Percentiles rank a stretch among this genome's conserved stretches.
Conservation (phyloP, 768 basidiomycete species). For the Mrakia blollopis region DNA sequence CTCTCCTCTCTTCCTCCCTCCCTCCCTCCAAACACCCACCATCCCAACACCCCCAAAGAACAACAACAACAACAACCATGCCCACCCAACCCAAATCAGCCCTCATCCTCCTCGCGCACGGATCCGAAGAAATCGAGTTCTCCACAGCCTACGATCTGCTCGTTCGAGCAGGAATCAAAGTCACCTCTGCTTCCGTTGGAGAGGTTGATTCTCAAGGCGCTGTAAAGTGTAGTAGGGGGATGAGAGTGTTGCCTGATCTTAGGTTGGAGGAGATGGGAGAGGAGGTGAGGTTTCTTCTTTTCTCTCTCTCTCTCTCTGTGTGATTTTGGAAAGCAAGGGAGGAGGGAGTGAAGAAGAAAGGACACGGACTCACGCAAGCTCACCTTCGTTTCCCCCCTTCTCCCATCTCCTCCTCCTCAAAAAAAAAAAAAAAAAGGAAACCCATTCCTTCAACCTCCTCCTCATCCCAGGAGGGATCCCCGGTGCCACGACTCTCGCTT, state of each 20-base stretch:
- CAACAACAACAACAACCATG: too few relatives aligned
- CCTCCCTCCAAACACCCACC: background rate
- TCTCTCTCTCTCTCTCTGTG: too few relatives aligned
- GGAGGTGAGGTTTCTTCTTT: background rate
- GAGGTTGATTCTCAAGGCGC: background rate
- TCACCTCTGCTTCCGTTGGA: slow-evolving; percentile 24
- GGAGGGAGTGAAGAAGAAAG: background rate
- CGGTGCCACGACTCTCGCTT: slow-evolving; percentile 19
- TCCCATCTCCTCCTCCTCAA: background rate
- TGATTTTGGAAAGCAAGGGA: background rate
- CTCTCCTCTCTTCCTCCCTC: background rate
- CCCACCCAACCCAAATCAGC: slow-evolving; percentile 6
- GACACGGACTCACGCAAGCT: background rate
- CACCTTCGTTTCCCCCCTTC: background rate
- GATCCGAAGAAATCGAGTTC: slow-evolving; percentile 30
- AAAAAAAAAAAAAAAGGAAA: too few relatives aligned
- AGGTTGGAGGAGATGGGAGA: slow-evolving; percentile 5
- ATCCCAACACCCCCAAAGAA: background rate
- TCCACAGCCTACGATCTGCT: slow-evolving; percentile 23
- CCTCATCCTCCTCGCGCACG: slow-evolving; percentile 27
- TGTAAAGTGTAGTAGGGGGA: slow-evolving; percentile 13
- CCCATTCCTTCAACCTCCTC: slow-evolving; percentile 3
- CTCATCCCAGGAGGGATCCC: slow-evolving; percentile 28
- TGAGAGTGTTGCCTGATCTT: slow-evolving; percentile 17
- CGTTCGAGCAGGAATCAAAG: slow-evolving; percentile 21